Evolutionary conservation across 495 filamentous ascomycete species (phyloP).

Genomic region (Acidiella bohemica): DNA sequence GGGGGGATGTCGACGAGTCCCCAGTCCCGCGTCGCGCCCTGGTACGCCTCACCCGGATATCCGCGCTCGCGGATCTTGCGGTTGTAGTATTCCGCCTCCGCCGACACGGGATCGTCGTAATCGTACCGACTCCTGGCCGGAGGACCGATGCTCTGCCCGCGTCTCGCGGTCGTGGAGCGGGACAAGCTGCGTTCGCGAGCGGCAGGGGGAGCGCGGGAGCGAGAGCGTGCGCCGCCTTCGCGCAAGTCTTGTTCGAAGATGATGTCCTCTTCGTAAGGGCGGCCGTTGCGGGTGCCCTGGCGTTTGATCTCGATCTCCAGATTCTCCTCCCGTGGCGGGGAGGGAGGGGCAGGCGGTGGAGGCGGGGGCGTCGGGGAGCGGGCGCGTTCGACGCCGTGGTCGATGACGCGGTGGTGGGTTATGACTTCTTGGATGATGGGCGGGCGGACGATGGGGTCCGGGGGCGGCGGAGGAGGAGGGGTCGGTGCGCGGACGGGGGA

Average conservation of each 20-base stretch:
- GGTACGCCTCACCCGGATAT: slow-evolving; percentile 51
- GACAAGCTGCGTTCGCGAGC: background rate
- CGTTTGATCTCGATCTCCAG: slow-evolving; percentile 40
- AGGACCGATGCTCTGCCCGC: background rate
- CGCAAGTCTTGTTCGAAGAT: slow-evolving; percentile 43
- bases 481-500: slow-evolving; percentile 21
- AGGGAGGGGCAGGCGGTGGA: slow-evolving; percentile 29
- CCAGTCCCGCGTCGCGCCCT: slow-evolving; percentile 59
- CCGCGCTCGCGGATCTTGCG: slow-evolving; percentile 43
- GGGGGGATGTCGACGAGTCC: slow-evolving; percentile 68
- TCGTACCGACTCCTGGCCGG: background rate
- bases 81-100: slow-evolving; percentile 55
- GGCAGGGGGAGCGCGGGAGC: slow-evolving; percentile 18
- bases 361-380: slow-evolving; percentile 26
- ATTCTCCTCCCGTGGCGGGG: slow-evolving; percentile 20
- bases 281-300: slow-evolving; percentile 22
- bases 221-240: slow-evolving; percentile 24
- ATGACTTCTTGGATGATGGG: slow-evolving; percentile 68
- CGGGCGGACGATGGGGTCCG: slow-evolving; percentile 46
- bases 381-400: slow-evolving; percentile 46
- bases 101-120: slow-evolving; percentile 30
- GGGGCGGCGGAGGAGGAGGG: slow-evolving; percentile 34
- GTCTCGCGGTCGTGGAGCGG: background rate
- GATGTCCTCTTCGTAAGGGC: slow-evolving; percentile 43
- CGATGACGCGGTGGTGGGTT: slow-evolving; percentile 73